These are phyloP conservation scores for Cyclaneusma minus DNA, from an alignment of 2,329 filamentous ascomycete genomes.

Conservation along the genomic window DNA sequence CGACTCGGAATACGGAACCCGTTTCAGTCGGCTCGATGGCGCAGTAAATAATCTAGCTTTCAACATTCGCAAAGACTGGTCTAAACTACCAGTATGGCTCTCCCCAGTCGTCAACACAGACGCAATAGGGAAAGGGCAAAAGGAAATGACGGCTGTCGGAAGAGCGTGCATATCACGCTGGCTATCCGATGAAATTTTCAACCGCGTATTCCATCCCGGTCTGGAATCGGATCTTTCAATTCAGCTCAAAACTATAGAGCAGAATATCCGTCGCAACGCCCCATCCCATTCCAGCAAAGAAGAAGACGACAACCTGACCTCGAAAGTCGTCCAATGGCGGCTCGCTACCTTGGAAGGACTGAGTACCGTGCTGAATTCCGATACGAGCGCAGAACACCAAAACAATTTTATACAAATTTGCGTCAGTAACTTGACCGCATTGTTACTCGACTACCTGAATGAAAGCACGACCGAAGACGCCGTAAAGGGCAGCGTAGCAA, in stretches of 20 bases:
- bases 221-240: conserved; percentile 62
- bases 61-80: conserved; percentile 93
- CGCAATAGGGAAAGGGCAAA: conserved; percentile 72
- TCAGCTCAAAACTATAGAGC: conserved; percentile 73
- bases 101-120: conserved; percentile 68
- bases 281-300: conserved; percentile 63
- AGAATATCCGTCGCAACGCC: conserved; percentile 68
- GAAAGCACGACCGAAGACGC: conserved; percentile 66
- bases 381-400: conserved; percentile 50
- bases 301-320: conserved; percentile 74
- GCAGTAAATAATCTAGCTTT: conserved; percentile 91
- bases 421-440: conserved; percentile 51
- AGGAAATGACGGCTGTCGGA: conserved; percentile 95
- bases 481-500: conserved; percentile 74
- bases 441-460: conserved; percentile 57
- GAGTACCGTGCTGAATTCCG: conserved; percentile 48
- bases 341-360: conserved; percentile 90
- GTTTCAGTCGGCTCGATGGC: conserved; percentile 83
- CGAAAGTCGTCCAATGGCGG: conserved; percentile 84
- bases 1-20: conserved; percentile 80
- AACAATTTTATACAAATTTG: conserved; percentile 53
- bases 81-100: conserved; percentile 65
- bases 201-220: conserved; percentile 82
- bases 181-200: conserved; percentile 82
- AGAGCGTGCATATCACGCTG: conserved; percentile 78